Percentiles rank a stretch among this genome's conserved stretches.
phyloP scores from a whole-genome alignment of 768 basidiomycete genomes.

The Antrodiella citrinella region DNA sequence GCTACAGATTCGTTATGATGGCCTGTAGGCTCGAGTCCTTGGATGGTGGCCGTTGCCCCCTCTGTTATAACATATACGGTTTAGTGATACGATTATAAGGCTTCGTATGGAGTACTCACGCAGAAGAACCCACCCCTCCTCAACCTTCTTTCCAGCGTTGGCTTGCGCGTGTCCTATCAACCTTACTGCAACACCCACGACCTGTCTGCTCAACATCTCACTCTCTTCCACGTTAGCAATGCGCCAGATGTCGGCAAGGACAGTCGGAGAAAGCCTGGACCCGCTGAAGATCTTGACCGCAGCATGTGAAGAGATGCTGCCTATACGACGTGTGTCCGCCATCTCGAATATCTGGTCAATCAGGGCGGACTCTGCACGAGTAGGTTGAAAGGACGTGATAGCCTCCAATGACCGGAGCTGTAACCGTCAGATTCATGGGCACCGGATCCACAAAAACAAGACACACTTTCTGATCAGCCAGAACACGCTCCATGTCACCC shows the following conservation, averaged over 20 bases:
- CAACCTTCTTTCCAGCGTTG: slow-evolving; percentile 32
- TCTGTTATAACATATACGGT: too few species aligned
- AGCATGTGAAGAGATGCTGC: slow-evolving; percentile 39
- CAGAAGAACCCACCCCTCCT: slow-evolving; percentile 34
- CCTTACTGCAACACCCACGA: slow-evolving; percentile 50
- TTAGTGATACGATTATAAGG: too few species aligned
- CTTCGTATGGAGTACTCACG: too few species aligned
- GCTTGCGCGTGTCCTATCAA: slow-evolving; percentile 60
- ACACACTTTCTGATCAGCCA: slow-evolving; percentile 14
- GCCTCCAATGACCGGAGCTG: slow-evolving; percentile 10
- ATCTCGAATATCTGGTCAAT: slow-evolving; percentile 24
- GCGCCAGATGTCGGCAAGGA: slow-evolving; percentile 56
- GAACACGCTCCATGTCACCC: slow-evolving; percentile 23
- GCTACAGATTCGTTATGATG: not conserved
- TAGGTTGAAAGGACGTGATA: slow-evolving; percentile 17
- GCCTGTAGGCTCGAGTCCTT: slow-evolving; percentile 12
- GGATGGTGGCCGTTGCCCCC: slow-evolving; percentile 43
- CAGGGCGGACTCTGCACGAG: slow-evolving; percentile 25
- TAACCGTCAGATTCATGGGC: not conserved
- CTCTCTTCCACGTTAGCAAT: slow-evolving; percentile 52
- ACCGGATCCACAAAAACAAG: too few species aligned
- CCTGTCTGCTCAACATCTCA: slow-evolving; percentile 45
- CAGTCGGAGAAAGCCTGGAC: slow-evolving; percentile 43
- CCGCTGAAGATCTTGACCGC: slow-evolving; percentile 52
- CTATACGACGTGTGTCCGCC: slow-evolving; percentile 34